Base-by-base conservation (phyloP, 1,284 basidiomycete species). In the Prillingera fragicola region DNA sequence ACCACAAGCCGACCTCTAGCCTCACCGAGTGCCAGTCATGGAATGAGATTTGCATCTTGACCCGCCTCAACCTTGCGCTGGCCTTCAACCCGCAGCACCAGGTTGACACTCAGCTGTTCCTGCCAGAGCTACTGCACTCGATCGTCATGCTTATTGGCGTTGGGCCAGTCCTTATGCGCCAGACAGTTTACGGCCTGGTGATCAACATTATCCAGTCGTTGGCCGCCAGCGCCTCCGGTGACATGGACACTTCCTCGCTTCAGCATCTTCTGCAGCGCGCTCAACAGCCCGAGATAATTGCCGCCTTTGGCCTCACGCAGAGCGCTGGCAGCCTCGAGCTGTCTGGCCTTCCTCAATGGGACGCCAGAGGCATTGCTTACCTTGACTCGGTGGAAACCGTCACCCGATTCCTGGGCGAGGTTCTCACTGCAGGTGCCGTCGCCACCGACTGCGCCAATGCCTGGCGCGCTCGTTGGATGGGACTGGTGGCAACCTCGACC, bases 391-490 rank as follows among this genome's bases (percentile, higher is more conserved):
- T 87, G 32, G 85, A 88, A 67, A 71, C 75, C 26, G 75, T 92
- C 21, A 78, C 81, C 2, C 71, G 74, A 31, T 75, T 87, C 36
- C 74, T 92, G 15, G 70, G 81, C 26, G 75, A 79, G 25, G 76
- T 85, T 8, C 70, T 91, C 55, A 77, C 80, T 33, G 75, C 80
- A 7, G 78, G 81, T 5, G 77, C 87, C 0, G 35, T 33, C 21
- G 41, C 34, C n/a, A 32, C 49, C 89, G 91, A 88, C 41, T 75
- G 90, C 9, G 74, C 87, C 31, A 96, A 96, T 62, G 81, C 86
- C 13, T 96, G 92, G 91, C 80, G 86, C 46, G 87, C 90, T 21
- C 78, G 91, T 29, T 90, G 91, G 87, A 89, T 91, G 81, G 84
- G 88, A 43, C 71, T 96, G 42, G 81, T 91, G n/a, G 86, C 87